A percentile compares a stretch with the other conserved stretches of the same genome.
Conservation (phyloP, 495 filamentous ascomycete species). For the Choiromyces venosus region DNA sequence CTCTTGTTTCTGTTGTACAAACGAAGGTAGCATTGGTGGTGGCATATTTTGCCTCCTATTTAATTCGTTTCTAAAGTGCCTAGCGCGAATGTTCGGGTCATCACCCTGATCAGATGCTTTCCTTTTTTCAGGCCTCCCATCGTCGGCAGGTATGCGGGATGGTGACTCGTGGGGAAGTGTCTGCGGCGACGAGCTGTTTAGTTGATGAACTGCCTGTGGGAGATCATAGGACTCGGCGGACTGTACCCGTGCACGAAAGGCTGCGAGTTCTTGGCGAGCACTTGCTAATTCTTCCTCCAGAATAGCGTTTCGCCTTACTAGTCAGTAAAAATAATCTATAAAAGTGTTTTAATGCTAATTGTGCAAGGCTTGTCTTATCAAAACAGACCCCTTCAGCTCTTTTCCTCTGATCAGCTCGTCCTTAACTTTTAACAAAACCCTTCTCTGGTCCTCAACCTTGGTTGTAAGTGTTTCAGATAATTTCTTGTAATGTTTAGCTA, state of each 20-base stretch:
- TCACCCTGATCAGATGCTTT: slow-evolving; percentile 18
- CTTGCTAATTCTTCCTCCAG: slow-evolving; percentile 29
- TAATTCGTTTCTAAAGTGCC: slow-evolving; percentile 35
- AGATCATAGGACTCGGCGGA: slow-evolving; percentile 22
- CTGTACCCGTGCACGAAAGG: slow-evolving; percentile 25
- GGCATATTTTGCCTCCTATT: slow-evolving; percentile 38
- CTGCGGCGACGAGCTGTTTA: slow-evolving; percentile 4
- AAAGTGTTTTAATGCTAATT: slow-evolving; percentile 11
- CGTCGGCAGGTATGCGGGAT: slow-evolving; percentile 10
- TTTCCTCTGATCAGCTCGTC: slow-evolving; percentile 37
- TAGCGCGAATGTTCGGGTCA: slow-evolving; percentile 29
- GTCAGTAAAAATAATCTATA: slow-evolving; percentile 4
- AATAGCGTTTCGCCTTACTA: slow-evolving; percentile 25
- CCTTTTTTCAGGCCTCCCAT: slow-evolving; percentile 26
- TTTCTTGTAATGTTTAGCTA: slow-evolving; percentile 33
- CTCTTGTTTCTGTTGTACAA: slow-evolving; percentile 10
- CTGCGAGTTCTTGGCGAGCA: slow-evolving; percentile 26
- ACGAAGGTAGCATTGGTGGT: slow-evolving; percentile 22
- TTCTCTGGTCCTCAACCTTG: slow-evolving; percentile 38
- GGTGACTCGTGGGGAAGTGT: slow-evolving; percentile 12
- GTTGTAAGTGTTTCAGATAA: slow-evolving; percentile 32
- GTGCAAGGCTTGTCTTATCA: background rate
- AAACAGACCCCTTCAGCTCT: slow-evolving; percentile 33
- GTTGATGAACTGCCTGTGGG: slow-evolving; percentile 6
- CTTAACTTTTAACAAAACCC: slow-evolving; percentile 35